These are phyloP conservation scores for Zygosaccharomyces siamensis DNA, from an alignment of 805 yeast species.

Conservation along the genomic window DNA sequence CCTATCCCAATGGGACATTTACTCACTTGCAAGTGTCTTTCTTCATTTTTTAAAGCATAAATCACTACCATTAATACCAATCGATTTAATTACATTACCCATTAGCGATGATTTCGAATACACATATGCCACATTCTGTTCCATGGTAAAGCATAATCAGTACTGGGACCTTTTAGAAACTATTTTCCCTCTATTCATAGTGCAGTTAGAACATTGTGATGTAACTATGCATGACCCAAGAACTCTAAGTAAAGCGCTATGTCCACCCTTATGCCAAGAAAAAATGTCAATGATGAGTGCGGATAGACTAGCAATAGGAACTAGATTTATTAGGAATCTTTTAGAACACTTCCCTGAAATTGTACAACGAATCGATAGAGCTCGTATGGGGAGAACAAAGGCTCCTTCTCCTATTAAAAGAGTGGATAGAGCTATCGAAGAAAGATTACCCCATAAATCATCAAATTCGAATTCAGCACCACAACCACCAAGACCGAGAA, in stretches of 20 bases:
- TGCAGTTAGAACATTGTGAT: conserved; percentile 36
- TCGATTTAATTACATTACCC: conserved; percentile 47
- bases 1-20: conserved; percentile 61
- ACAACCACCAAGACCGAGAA: conserved; percentile 11
- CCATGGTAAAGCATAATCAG: conserved; percentile 33
- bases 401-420: conserved; percentile 6
- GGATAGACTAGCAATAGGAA: conserved; percentile 47
- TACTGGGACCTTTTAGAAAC: conserved; percentile 36
- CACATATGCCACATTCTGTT: conserved; percentile 37
- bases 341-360: conserved; percentile 47
- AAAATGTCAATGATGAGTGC: conserved; percentile 39
- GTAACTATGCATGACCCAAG: conserved; percentile 41
- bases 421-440: neutral
- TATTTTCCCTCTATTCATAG: conserved; percentile 45
- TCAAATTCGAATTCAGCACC: conserved; percentile 7
- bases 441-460: neutral
- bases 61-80: conserved; percentile 51
- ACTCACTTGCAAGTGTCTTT: conserved; percentile 40
- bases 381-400: conserved; percentile 9
- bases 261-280: conserved; percentile 55
- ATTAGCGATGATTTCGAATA: conserved; percentile 45
- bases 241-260: conserved; percentile 41
- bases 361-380: conserved; percentile 14
- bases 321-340: conserved; percentile 49
- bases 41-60: conserved; percentile 47